Evolutionary conservation across 495 filamentous ascomycete genomes (phyloP), one percentile per base, ranked within the genome.

Genomic region (Wilcoxina mikolae): DNA sequence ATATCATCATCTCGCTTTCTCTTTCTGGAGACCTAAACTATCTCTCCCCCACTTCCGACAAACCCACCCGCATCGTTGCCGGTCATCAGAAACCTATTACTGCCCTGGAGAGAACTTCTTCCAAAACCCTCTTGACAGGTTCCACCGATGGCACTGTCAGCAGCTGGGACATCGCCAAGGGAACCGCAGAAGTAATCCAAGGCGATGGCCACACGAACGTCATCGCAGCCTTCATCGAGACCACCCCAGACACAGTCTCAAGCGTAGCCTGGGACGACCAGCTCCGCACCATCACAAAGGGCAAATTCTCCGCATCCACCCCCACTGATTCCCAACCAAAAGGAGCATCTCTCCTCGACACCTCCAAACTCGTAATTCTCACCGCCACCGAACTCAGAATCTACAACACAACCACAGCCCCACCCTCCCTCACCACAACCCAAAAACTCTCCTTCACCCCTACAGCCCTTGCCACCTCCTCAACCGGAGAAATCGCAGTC

Each of bases 251-350:
- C 26, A 72, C 78, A 55, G 77, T 87, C 26, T 87, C 85, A 70
- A 91, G 84, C 69, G 83, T 89, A 15, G 88, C 79, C 60, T 96
- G 91, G 91, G 91, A 98, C 68, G 91, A 98, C 67, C 89, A 85
- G 3, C 77, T 95, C 33, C 84, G 89, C 54, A 81, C 78, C 35
- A 75, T 93, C 56, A 84, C 91, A 58, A 58, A 75, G 38, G 73
- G 73, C 55, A 78, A 74, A 4, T 85, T 82, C 65, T 77, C 76
- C 55, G 70, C 59, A 23, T 63, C 71, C 2, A 24, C 42, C 4
- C 11, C 61, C 12, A 61, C 79, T 41, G 69, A 69, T 20, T 77
- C 73, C 55, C 82, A 85, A 61, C 82, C 82, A 0, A 81, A 80
- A 62, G 76, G 73, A 5, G 62, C 81, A 35, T 68, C 73, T 10